Conservation (phyloP, 2,329 filamentous ascomycete species). For the Chrysoporthe puriensis region DNA sequence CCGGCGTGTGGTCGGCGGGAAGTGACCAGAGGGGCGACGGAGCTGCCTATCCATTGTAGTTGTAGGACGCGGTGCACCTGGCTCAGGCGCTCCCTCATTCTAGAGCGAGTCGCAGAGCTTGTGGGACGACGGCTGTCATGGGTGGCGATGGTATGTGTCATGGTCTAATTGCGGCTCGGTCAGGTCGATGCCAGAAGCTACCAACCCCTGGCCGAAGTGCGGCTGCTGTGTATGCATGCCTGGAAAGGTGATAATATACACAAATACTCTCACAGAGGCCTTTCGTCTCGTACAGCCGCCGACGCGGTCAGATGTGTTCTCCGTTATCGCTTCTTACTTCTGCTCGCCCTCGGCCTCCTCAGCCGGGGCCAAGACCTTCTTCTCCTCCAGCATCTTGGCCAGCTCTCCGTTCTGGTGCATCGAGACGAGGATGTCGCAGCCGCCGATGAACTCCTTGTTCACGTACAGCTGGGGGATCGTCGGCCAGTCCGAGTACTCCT, state of each 20-base stretch:
- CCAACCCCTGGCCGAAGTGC: neutral
- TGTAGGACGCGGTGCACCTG: neutral
- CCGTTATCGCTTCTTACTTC: constrained; percentile 34
- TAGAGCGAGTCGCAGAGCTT: neutral
- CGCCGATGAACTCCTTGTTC: constrained; percentile 92
- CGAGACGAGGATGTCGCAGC: constrained; percentile 94
- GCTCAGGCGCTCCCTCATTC: neutral
- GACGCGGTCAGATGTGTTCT: neutral
- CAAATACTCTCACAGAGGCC: constrained; percentile 6
- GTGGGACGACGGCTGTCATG: neutral
- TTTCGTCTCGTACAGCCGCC: neutral
- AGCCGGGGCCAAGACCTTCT: constrained; percentile 74
- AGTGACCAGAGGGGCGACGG: constrained; percentile 91
- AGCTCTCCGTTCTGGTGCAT: constrained; percentile 98
- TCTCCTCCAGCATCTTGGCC: constrained; percentile 89
- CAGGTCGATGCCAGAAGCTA: neutral
- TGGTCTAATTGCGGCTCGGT: neutral
- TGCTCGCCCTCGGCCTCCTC: constrained; percentile 45
- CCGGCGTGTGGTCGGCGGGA: constrained; percentile 80
- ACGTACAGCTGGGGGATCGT: constrained; percentile 98
- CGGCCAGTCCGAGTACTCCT: constrained; percentile 99
- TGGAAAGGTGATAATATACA: constrained; percentile 16
- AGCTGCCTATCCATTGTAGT: constrained; percentile 57
- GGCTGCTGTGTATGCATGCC: constrained; percentile 8
- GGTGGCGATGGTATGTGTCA: neutral